These are phyloP conservation scores for Lactarius pseudohatsudake DNA, from an alignment of 768 basidiomycete genomes.

Conservation along the genomic window DNA sequence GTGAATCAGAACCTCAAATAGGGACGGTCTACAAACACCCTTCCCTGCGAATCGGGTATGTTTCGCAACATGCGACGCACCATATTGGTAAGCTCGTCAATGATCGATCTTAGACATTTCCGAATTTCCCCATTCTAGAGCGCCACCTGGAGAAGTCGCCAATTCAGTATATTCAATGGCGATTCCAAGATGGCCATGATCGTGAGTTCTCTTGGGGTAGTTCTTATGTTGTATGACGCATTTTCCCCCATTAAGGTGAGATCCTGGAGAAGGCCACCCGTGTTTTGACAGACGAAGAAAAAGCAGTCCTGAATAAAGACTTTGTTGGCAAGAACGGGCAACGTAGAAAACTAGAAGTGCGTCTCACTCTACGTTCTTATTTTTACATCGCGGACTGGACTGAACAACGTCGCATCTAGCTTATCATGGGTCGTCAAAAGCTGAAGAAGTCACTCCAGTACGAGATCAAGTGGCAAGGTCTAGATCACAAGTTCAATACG, in stretches of 20 bases:
- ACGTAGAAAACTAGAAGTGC: constrained; percentile 85
- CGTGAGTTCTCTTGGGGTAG: constrained; percentile 49
- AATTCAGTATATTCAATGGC: constrained; percentile 97
- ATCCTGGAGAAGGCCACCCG: constrained; percentile 89
- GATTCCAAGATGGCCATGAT: constrained; percentile 98
- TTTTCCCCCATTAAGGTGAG: constrained; percentile 55
- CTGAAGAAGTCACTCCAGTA: constrained; percentile 95
- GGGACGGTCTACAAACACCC: constrained; percentile 95
- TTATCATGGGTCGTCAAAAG: constrained; percentile 94
- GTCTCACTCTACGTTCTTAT: constrained; percentile 26
- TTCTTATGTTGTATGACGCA: constrained; percentile 19
- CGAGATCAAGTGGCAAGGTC: constrained; percentile 82
- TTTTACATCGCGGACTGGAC: constrained; percentile 18
- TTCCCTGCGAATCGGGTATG: constrained; percentile 89
- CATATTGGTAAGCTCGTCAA: constrained; percentile 65
- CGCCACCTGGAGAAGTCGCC: constrained; percentile 95
- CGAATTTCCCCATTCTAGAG: constrained; percentile 45
- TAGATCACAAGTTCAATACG: constrained; percentile 86
- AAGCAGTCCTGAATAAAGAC: constrained; percentile 71
- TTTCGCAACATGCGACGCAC: constrained; percentile 97
- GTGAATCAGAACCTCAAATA: constrained; percentile 88
- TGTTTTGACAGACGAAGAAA: constrained; percentile 85
- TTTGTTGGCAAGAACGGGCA: constrained; percentile 92
- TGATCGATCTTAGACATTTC: constrained; percentile 10
- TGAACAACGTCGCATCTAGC: constrained; percentile 39